phyloP scores from a whole-genome alignment of 1,284 basidiomycete genomes.

The Ceratobasidium sp. region DNA sequence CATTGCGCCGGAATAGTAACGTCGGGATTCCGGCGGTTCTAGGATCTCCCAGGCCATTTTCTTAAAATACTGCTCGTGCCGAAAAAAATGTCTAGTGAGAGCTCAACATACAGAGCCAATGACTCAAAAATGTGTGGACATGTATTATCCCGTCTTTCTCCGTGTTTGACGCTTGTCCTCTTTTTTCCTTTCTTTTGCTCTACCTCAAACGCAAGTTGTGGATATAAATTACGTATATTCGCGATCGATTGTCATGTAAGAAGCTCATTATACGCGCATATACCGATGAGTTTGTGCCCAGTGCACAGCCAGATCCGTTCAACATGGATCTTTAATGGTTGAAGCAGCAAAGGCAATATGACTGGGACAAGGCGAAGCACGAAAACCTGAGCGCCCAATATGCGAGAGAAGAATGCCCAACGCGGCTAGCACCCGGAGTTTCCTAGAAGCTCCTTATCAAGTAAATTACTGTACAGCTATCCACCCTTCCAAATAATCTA shows the following conservation, averaged over 20 bases:
- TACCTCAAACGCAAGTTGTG: neutral
- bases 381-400: no score
- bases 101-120: neutral
- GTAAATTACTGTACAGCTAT: no score
- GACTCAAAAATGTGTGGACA: neutral
- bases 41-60: conserved; percentile 18
- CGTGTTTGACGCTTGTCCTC: neutral
- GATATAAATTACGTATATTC: neutral
- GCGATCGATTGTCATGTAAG: neutral
- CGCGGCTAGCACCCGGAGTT: no score
- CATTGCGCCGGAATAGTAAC: conserved; percentile 34
- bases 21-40: conserved; percentile 17
- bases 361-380: no score
- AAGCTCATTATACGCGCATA: neutral
- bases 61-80: neutral
- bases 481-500: no score
- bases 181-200: neutral
- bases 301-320: no score
- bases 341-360: no score
- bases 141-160: neutral
- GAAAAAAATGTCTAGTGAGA: neutral
- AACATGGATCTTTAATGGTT: no score
- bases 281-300: neutral
- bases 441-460: no score
- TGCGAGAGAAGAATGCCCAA: no score